Conservation (phyloP, 352 stramenopile species). For the Pythium brassicae region DNA sequence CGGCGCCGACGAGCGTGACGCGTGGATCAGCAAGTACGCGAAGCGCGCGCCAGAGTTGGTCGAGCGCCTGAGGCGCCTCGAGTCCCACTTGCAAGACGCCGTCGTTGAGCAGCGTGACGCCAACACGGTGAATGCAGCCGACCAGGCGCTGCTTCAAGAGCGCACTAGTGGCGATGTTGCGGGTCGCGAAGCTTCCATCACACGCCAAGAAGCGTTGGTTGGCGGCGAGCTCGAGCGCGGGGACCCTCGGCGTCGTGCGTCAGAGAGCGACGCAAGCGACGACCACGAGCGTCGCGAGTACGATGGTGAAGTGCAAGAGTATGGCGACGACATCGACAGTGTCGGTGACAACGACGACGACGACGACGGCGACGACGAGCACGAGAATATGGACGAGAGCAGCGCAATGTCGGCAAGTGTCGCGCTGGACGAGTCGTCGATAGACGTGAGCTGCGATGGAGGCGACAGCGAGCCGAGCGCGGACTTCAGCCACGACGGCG, state of each 20-base stretch:
- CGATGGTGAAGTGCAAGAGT: neutral
- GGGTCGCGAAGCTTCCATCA: neutral
- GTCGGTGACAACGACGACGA: neutral
- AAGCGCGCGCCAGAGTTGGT: constrained; percentile 44
- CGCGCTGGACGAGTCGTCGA: constrained; percentile 4
- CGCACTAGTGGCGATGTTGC: neutral
- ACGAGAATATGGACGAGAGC: constrained; percentile 16
- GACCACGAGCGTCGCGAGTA: neutral
- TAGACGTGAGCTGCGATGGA: neutral
- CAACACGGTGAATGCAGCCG: neutral
- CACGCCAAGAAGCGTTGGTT: neutral
- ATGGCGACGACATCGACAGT: neutral
- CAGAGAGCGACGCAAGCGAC: neutral
- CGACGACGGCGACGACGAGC: constrained; percentile 16
- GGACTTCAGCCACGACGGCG: neutral
- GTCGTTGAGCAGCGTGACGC: neutral
- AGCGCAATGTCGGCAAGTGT: constrained; percentile 8
- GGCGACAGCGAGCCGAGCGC: neutral
- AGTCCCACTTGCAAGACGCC: constrained; percentile 36
- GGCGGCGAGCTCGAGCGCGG: neutral
- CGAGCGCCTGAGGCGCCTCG: constrained; percentile 35
- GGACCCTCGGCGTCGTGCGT: neutral
- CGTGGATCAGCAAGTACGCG: constrained; percentile 47
- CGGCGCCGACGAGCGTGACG: neutral
- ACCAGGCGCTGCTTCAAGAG: neutral